Conservation (phyloP, 1,284 basidiomycete species). For the Papiliotrema laurentii region DNA sequence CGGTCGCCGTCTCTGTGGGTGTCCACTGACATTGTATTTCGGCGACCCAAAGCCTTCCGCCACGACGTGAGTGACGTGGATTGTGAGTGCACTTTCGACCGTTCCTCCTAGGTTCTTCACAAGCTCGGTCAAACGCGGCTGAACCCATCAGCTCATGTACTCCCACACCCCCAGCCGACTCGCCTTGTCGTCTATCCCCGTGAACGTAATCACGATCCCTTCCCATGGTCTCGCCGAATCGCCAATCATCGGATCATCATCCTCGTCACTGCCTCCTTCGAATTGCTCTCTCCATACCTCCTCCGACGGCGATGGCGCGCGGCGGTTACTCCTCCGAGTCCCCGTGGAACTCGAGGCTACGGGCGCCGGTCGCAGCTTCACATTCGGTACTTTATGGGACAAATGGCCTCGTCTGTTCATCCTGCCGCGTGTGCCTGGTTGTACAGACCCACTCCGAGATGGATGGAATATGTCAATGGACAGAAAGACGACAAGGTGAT, state of each 20-base stretch:
- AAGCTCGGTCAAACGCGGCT: slow-evolving; percentile 13
- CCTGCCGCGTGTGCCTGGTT: background rate
- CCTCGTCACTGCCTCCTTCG: slow-evolving; percentile 17
- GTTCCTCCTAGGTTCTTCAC: slow-evolving; percentile 33
- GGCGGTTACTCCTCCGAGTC: background rate
- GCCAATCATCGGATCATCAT: slow-evolving; percentile 12
- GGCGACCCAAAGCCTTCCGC: slow-evolving; percentile 29
- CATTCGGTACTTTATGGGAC: slow-evolving; percentile 32
- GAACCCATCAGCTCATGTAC: background rate
- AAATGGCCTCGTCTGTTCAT: slow-evolving; percentile 33
- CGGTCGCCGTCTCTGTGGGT: background rate
- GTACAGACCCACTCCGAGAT: background rate
- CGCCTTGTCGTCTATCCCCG: slow-evolving; percentile 42
- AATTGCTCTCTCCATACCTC: slow-evolving; percentile 2
- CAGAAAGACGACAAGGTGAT: background rate
- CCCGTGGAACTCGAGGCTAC: background rate
- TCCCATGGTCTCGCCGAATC: slow-evolving; percentile 30
- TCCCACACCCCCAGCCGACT: slow-evolving; percentile 2
- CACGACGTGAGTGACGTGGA: slow-evolving; percentile 40
- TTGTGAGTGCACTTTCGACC: slow-evolving; percentile 37
- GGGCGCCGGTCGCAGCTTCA: slow-evolving; percentile 34
- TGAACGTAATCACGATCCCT: slow-evolving; percentile 37
- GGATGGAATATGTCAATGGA: background rate
- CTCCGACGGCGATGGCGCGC: background rate
- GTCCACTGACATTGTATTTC: slow-evolving; percentile 37